Base-by-base conservation (phyloP, 108 stramenopile genomes). In the Pseudonitzschia pungens region DNA sequence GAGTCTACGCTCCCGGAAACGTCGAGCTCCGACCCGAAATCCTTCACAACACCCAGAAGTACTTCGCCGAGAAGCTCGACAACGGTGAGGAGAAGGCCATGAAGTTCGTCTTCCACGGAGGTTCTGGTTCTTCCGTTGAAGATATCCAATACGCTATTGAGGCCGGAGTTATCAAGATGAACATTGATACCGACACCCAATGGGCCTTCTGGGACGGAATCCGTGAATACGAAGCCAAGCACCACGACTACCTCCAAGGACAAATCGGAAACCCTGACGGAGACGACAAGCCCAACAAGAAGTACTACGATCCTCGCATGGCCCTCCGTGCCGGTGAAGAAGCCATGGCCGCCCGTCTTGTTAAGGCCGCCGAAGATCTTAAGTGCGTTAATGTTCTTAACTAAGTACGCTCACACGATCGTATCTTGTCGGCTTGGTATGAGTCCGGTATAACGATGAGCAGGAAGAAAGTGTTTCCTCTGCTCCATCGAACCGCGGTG, bases 131-230 rank as follows among this genome's bases (percentile, higher is more conserved):
- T 56, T 86, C 91, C 69, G 84, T 86, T 65, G 91, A 93, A 53
- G 97, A 98, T 55, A 98, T 98, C 83, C 73, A 85, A 75, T 87
- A 88, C 53, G 95, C 97, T 69, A 87, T 93, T 70, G 87, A 89
- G 50, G 90, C 89, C 58, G 97, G 97, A 57, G 95, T 96, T 64
- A 90, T 98, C 81, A 98, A 98, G 91, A 98, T 98, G 97, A 98
- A 98, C 87, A 96, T 98, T 83, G 97, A 98, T 83, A 98, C 97
- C 54, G 97, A 98, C 75, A 97, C 96, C 60, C 97, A 98, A 87
- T 98, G 97, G 97, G 87, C 86, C 14, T 96, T 81, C 90, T 96
- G 95, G 95, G 92, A 94, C 57, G 96, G 96, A 72, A 73, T 96
- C 60, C 89, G 92, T 57, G 84, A 67, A 11, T 96, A 92, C 72